Conservation (phyloP, 1,139 yeast genomes). For the Scheffersomyces titani region DNA sequence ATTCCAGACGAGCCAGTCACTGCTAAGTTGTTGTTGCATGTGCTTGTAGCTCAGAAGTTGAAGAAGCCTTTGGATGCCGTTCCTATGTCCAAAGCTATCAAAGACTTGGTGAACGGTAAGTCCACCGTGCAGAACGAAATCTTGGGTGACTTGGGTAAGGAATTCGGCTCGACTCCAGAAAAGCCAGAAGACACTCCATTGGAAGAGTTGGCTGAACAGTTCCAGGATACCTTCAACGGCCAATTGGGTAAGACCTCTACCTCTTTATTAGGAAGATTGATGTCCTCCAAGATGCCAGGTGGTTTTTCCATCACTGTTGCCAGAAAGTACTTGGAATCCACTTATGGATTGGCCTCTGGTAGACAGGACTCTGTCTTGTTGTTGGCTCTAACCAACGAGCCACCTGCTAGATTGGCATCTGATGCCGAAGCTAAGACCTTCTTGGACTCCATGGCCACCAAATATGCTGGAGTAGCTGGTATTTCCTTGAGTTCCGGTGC, state of each 20-base stretch:
- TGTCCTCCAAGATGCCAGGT: constrained; percentile 99
- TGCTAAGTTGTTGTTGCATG: constrained; percentile 81
- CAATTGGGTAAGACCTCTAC: constrained; percentile 90
- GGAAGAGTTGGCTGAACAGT: constrained; percentile 90
- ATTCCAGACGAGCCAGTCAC: constrained; percentile 88
- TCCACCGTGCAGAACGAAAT: constrained; percentile 98
- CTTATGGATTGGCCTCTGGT: constrained; percentile 91
- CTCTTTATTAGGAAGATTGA: constrained; percentile 83
- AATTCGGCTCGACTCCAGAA: constrained; percentile 96
- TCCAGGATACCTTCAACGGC: constrained; percentile 89
- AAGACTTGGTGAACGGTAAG: constrained; percentile 97
- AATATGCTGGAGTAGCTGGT: constrained; percentile 84
- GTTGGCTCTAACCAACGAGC: constrained; percentile 84
- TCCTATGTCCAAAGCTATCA: constrained; percentile 89
- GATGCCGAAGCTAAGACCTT: constrained; percentile 90
- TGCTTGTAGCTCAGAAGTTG: constrained; percentile 91
- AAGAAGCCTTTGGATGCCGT: constrained; percentile 86
- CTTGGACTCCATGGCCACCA: constrained; percentile 78
- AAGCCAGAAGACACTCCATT: constrained; percentile 98
- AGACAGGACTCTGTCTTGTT: constrained; percentile 91
- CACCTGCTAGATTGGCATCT: constrained; percentile 80
- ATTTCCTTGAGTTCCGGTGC: constrained; percentile 71
- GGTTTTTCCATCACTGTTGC: constrained; percentile 92
- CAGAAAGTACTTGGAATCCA: constrained; percentile 84
- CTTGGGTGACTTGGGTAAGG: constrained; percentile 96